A percentile compares a stretch with the other conserved stretches of the same genome.
Evolutionary conservation across 2,329 filamentous ascomycete genomes (phyloP).

Genomic region (Exophiala spinifera): DNA sequence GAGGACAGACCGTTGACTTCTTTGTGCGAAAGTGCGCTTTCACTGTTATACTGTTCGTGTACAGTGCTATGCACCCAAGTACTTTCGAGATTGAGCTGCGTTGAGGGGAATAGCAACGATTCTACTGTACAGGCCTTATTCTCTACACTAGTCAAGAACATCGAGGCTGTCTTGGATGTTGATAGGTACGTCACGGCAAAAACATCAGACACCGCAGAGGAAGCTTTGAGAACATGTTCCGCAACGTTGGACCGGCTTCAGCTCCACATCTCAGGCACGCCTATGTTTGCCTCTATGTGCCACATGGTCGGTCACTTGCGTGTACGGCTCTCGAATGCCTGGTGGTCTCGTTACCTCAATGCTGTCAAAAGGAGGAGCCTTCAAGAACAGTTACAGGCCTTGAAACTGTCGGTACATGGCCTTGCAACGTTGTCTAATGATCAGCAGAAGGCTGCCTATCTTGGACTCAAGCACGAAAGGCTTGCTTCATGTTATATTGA

Average conservation of each 20-base stretch:
- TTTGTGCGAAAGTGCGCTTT: slow-evolving; percentile 1
- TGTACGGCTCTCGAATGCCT: slow-evolving; percentile 43
- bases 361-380: slow-evolving; percentile 38
- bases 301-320: slow-evolving; percentile 9
- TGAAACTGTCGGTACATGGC: slow-evolving; percentile 42
- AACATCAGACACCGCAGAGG: slow-evolving; percentile 8
- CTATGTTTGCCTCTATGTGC: not conserved
- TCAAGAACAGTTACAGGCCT: slow-evolving; percentile 37
- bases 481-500: slow-evolving; percentile 43
- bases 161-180: slow-evolving; percentile 11
- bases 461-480: slow-evolving; percentile 45
- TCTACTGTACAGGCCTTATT: not conserved
- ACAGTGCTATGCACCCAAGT: slow-evolving; percentile 7
- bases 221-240: slow-evolving; percentile 23
- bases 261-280: not conserved
- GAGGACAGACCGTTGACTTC: not conserved
- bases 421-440: slow-evolving; percentile 35
- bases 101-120: not conserved
- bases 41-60: slow-evolving; percentile 7
- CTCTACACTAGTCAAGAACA: slow-evolving; percentile 15
- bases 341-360: slow-evolving; percentile 47
- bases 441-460: slow-evolving; percentile 39
- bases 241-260: slow-evolving; percentile 12
- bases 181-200: slow-evolving; percentile 10
- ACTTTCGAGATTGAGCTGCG: not conserved